Evolutionary conservation across 225 moss, liverwort and hornwort species (phyloP), one percentile per base, ranked within the genome.

Genomic region (Straminergon stramineum): DNA sequence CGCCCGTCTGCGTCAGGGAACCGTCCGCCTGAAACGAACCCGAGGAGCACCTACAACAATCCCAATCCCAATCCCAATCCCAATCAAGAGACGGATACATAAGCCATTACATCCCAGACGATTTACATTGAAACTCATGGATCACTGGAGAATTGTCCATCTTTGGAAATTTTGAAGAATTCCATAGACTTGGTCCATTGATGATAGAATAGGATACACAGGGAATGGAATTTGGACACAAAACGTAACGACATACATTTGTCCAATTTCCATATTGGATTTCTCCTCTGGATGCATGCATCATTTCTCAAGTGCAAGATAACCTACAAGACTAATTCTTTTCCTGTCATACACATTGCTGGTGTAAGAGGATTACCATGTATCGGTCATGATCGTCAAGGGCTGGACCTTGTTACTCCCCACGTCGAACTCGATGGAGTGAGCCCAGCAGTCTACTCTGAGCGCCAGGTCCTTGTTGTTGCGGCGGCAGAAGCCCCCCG

Each of bases 391-490:
- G 55, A 96, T 9, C 21, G 89, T 92, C 61, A 96, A 73, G 24
- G 96, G 93, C n/a, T 91, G 90, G 37, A 93, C 90, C 22, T 77
- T 81, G 86, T 90, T 94, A 32, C 87, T 55, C 34, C 76, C 91
- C 20, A 93, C 17, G 48, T 91, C 89, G 81, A 88, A 89, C 74
- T 93, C 92, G 70, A 92, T 88, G 63, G 95, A 93, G 39, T 96
- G 96, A 60, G 96, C 96, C 94, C 92, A 94, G 91, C 96, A 96
- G 63, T 96, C 96, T 41, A 92, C 91, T 57, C 89, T 91, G 55
- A 95, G 91, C 7, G 91, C 94, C 30, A 93, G 65, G 79, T 96
- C 95, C 2, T 69, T 89, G 82, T 22, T 87, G 79, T 93, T 87
- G 30, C 56, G 82, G 24, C 96, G 93, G 86, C 96, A 96, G 85